Evolutionary conservation across 148 eudicot genomes (phyloP), one percentile per base, ranked within the genome.

Genomic region (Camellia lanceoleosa): DNA sequence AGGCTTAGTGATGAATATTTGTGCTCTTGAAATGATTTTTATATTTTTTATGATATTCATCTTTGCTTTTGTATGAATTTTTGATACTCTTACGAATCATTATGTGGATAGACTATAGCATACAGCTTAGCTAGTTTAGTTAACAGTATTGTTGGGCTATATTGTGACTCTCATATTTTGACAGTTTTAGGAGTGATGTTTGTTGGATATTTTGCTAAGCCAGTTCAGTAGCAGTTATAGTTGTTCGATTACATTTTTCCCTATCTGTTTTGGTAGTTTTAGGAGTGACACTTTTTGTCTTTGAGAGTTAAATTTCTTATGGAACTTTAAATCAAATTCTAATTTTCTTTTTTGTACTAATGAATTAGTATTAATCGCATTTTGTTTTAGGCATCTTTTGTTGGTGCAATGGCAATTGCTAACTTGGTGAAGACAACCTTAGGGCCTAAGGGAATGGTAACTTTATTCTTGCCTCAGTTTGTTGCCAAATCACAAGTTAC

Each of bases 361-460:
- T 64, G 72, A 52, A 44, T 30, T 69, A 58, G 20, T 66, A 43
- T 66, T 74, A 49, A 67, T 44, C 62, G 60, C 42, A 13, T 59
- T 67, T 77, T 81, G 19, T 54, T 47, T 72, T 42, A 96, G 99
- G 88, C 98, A 19, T 91, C 98, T n/a, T 96, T 92, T 81, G 80
- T 93, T 78, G 99, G 99, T 23, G 99, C 95, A 1, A 88, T 93
- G 93, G 97, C 99, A 30, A 90, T 93, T 74, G 89, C 90, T 66
- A 98, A 96, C 89, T 84, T 96, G 88, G 91, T 96, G 65, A 96
- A 96, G 88, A 96, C 98, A 74, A 96, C 99, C 73, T 84, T 96
- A 74, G 99, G 99, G 56, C 99, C 99, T 30, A 96, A 93, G 83
- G 99, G 99, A 80, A 96, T 96, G 99, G 99, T 93, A 90, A 58